Base-by-base conservation (phyloP, 345 rosid species). In the Salix purpurea region DNA sequence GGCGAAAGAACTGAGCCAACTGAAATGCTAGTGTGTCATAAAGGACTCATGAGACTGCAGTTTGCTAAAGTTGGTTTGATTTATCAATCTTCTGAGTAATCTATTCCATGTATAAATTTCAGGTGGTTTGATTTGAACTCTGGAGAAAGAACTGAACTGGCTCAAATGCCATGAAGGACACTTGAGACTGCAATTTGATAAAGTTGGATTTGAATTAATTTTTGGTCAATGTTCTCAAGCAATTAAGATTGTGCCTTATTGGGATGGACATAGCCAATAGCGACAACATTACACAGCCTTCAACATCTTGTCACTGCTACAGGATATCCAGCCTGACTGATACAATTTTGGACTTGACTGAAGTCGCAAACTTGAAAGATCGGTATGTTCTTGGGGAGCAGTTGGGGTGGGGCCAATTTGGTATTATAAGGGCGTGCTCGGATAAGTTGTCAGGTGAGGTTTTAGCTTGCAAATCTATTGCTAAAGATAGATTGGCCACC, bases 331-430 rank as follows among this genome's bases (percentile, higher is more conserved):
- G 70, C 83, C 89, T 90, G 37, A 76, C 74, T 0, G 83, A 86
- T 67, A 85, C 91, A 4, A 93, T 93, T 74, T 82, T 90, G 67
- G 89, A 83, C 72, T 76, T 94, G 0, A 79, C 80, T 14, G 85
- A 80, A 24, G 77, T 91, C 44, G 85, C 97, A n/a, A 85, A 85
- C 79, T 80, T 93, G 74, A 85, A 81, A 73, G 94, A 90, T 72
- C 89, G 78, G 18, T 91, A 88, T 75, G 80, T 88, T 24, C 89
- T 93, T 15, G 88, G 92, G 18, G 90, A 88, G 79, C 91, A 88
- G 68, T 80, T 94, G 72, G 98, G 95, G 37, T 91, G 90, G 94
- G 94, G 98, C 23, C 95, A 87, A 70, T 91, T 89, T 60, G 97
- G 97, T 40, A 87, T 90, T 60, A 91, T 94, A 77, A 87, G 94